phyloP scores from a whole-genome alignment of 257 asterid genomes.

The Gardenia jasminoides region DNA sequence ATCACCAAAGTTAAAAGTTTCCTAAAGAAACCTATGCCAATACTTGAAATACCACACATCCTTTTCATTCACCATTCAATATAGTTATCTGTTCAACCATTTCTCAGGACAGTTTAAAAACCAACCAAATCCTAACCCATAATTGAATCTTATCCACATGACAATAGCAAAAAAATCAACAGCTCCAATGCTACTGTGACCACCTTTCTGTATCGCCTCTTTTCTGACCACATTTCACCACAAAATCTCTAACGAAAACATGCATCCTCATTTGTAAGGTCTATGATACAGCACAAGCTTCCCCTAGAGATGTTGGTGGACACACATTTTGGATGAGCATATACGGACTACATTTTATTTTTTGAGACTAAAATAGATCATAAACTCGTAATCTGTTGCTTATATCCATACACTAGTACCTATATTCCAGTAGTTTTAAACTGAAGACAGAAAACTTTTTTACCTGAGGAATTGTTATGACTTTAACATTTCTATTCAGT shows the following conservation, averaged over 20 bases:
- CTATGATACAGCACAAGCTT: background rate
- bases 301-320: background rate
- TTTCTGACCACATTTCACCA: background rate
- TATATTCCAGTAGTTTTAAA: no score
- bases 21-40: background rate
- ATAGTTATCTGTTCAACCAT: background rate
- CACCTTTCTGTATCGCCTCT: background rate
- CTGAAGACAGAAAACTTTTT: background rate
- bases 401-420: background rate
- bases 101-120: background rate
- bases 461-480: background rate
- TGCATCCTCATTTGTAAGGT: background rate
- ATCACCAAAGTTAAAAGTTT: background rate
- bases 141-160: background rate
- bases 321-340: background rate
- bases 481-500: background rate
- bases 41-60: background rate
- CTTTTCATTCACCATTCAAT: background rate
- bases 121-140: background rate
- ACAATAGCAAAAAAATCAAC: background rate
- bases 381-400: no score
- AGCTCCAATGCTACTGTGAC: background rate
- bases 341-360: background rate
- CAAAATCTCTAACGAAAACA: background rate
- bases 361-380: background rate